A percentile compares a stretch with the other conserved stretches of the same genome.
These are phyloP conservation scores for Pythium vanterpoolii DNA, from an alignment of 352 stramenopile genomes.

Conservation along the genomic window DNA sequence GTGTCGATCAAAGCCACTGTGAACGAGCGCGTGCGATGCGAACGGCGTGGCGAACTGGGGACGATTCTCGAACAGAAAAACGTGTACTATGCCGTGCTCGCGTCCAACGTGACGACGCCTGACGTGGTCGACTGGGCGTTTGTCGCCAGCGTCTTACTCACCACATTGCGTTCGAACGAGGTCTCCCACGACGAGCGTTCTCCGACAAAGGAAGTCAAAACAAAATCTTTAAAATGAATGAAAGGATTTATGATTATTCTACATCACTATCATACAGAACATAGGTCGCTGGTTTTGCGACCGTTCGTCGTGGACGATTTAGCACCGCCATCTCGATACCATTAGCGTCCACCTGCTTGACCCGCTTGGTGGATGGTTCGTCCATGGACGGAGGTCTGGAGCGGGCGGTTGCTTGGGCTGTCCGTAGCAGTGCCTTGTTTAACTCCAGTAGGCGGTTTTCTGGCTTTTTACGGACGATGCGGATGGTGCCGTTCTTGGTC, in stretches of 20 bases:
- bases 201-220: too few species aligned
- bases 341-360: background rate
- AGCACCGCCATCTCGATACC: slow-evolving; percentile 1
- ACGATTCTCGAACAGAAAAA: slow-evolving; percentile 20
- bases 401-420: slow-evolving; percentile 3
- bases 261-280: background rate
- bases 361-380: background rate
- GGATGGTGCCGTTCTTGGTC: background rate
- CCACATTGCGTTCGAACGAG: slow-evolving; percentile 16
- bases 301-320: background rate
- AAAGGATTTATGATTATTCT: background rate
- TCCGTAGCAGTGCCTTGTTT: background rate
- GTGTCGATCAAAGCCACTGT: slow-evolving; percentile 23
- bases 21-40: slow-evolving; percentile 16
- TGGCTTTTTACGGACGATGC: slow-evolving; percentile 1
- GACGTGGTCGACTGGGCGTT: slow-evolving; percentile 18
- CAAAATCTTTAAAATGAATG: too few species aligned
- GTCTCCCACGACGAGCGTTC: slow-evolving; percentile 6
- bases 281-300: background rate
- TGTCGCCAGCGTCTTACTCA: slow-evolving; percentile 15
- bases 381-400: background rate
- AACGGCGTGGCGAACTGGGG: slow-evolving; percentile 8
- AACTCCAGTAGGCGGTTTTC: background rate
- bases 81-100: slow-evolving; percentile 21
- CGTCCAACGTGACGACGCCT: slow-evolving; percentile 21